Conservation (phyloP, 1,139 yeast genomes). For the Taiozyma sp. region DNA sequence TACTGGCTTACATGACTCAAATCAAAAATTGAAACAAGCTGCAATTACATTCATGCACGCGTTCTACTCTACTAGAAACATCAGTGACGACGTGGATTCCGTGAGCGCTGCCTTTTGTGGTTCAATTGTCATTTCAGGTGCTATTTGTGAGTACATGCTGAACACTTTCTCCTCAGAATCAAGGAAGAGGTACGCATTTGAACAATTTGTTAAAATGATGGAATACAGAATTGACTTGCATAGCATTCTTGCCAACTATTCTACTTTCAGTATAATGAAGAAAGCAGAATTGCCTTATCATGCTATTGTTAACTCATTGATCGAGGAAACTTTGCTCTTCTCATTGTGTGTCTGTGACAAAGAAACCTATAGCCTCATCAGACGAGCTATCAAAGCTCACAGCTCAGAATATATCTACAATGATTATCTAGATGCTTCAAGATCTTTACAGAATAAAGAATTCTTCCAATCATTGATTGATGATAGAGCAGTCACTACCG, state of each 20-base stretch:
- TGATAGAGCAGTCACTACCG: constrained; percentile 64
- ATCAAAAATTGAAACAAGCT: constrained; percentile 16
- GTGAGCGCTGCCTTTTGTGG: constrained; percentile 21
- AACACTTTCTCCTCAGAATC: constrained; percentile 15
- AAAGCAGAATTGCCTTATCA: constrained; percentile 20
- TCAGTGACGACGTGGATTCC: constrained; percentile 20
- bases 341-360: constrained; percentile 54
- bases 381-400: constrained; percentile 44
- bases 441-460: constrained; percentile 33
- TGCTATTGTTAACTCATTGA: constrained; percentile 24
- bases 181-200: constrained; percentile 20
- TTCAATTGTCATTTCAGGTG: constrained; percentile 15
- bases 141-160: constrained; percentile 16
- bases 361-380: constrained; percentile 50
- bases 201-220: constrained; percentile 20
- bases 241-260: constrained; percentile 10
- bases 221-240: constrained; percentile 19
- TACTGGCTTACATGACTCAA: constrained; percentile 22
- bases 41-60: constrained; percentile 19
- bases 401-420: constrained; percentile 33
- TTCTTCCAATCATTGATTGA: constrained; percentile 46
- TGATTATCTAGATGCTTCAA: constrained; percentile 8
- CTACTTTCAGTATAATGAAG: constrained; percentile 22
- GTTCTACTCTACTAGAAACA: constrained; percentile 12
- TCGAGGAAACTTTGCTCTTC: constrained; percentile 43